Base-by-base conservation (phyloP, 2,329 filamentous ascomycete species). In the Botrytis squamosa region DNA sequence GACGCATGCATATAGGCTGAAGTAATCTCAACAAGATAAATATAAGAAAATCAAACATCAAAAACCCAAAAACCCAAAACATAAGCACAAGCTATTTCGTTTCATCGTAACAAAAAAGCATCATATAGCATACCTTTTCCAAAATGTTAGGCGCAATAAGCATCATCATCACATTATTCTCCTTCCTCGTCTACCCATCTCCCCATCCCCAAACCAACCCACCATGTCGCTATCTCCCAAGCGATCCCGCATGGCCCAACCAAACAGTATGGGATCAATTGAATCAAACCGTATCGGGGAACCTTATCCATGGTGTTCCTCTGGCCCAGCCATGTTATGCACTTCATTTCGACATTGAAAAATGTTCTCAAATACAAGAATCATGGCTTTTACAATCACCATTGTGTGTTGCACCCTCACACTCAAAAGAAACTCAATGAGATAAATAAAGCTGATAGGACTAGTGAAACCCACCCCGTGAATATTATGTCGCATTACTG, bases 401-500 rank as follows among this genome's bases (percentile, higher is more conserved):
- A 14, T 60, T 22, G 33, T 38, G 20, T 12, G 18, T 60, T 0
- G 8, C 9, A 25, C 2, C 6, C 4, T 60, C 18, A 1, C 20
- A 18, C 29, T 25, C 57, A 33, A 20, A 38, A 25, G 4, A 38
- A 36, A 25, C 10, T 3, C 20, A 6, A 36, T 38, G 10, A 25
- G 29, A 36, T 2, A n/a, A 36, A 33, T 3, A 25, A 60, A 36
- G 29, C 57, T 36, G 18, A 60, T 22, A 25, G 12, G 25, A 55
- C 33, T 36, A 60, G 82, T 52, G 78, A 80, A 44, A 74, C 77
- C 33, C 81, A 82, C 1, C 82, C 82, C 0, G 83, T 83, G 1
- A 83, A 82, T 40, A 60, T 84, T 49, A 84, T 84, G 81, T 78
- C 79, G 18, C 80, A 81, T 12, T 83, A 76, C 40, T 84, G 84